These are phyloP conservation scores for Calonectria naviculata DNA, from an alignment of 2,329 filamentous ascomycete genomes.

Conservation along the genomic window DNA sequence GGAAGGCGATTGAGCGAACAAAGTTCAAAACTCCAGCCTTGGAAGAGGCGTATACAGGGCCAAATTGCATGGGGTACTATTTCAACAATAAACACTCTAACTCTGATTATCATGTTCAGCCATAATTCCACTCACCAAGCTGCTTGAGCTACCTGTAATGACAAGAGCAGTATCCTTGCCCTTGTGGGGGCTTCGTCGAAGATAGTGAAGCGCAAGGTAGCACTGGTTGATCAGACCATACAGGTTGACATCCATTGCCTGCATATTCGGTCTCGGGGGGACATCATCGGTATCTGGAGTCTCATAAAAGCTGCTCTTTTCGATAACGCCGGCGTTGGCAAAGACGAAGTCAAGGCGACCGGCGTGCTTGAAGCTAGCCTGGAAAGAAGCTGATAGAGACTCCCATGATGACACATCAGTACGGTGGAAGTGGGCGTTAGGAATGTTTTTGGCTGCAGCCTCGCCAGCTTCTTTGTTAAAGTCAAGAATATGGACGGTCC, in stretches of 20 bases:
- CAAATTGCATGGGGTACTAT: conserved; percentile 16
- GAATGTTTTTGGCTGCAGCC: background rate
- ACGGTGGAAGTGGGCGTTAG: background rate
- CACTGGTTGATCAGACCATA: conserved; percentile 50
- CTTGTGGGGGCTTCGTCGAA: background rate
- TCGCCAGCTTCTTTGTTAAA: conserved; percentile 30
- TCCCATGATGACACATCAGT: conserved; percentile 17
- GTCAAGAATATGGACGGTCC: conserved; percentile 34
- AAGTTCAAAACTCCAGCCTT: conserved; percentile 19
- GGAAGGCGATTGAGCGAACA: conserved; percentile 12
- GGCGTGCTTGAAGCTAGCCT: conserved; percentile 47
- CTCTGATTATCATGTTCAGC: fast-evolving
- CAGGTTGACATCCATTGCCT: conserved; percentile 44
- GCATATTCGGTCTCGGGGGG: background rate
- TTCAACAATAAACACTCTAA: background rate
- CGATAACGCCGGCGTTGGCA: conserved; percentile 59
- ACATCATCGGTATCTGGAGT: conserved; percentile 19
- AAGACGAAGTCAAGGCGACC: conserved; percentile 58
- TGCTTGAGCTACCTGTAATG: conserved; percentile 13
- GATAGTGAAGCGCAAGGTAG: conserved; percentile 54
- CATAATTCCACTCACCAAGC: conserved; percentile 2
- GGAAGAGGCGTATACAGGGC: conserved; percentile 9
- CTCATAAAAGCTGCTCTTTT: conserved; percentile 51
- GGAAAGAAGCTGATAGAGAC: conserved; percentile 43
- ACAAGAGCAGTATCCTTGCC: background rate